Evolutionary conservation across 2,329 filamentous ascomycete species (phyloP).

Genomic region (Pseudogymnoascus sp.): DNA sequence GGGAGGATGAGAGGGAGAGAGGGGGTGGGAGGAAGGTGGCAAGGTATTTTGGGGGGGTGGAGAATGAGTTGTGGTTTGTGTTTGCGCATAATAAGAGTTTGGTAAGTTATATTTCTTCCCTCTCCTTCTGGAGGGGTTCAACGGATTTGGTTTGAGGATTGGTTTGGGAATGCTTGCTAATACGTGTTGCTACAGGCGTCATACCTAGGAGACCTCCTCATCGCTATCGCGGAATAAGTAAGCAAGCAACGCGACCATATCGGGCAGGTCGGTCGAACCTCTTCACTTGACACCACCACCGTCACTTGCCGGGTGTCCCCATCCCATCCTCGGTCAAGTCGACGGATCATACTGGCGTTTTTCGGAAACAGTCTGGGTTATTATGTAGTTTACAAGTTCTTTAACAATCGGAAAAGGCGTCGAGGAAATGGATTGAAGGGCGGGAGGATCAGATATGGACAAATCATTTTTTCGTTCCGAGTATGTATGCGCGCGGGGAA

Average conservation of each 20-base stretch:
- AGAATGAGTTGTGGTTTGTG: conserved; percentile 58
- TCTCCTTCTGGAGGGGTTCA: too few relatives aligned
- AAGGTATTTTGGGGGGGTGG: conserved; percentile 55
- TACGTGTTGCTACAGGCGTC: neutral
- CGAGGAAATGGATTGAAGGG: neutral
- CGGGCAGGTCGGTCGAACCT: neutral
- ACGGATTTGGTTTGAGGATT: too few relatives aligned
- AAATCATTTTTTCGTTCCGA: neutral
- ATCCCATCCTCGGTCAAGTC: neutral
- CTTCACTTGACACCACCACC: neutral
- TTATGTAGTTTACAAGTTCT: neutral
- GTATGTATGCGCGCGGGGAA: neutral
- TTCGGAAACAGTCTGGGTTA: neutral
- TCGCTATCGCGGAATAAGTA: neutral
- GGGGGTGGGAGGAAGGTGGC: conserved; percentile 52
- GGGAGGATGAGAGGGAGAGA: conserved; percentile 43
- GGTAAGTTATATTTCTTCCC: conserved; percentile 33
- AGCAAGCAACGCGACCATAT: neutral
- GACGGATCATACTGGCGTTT: neutral
- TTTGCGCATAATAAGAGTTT: conserved; percentile 59
- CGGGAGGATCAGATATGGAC: neutral
- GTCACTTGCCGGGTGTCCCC: neutral
- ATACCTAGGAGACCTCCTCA: neutral
- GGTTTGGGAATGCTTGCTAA: too few relatives aligned
- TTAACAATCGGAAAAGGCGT: neutral